Conservation (phyloP, 78 protist species). For the Blattamonas nauphoetae region DNA sequence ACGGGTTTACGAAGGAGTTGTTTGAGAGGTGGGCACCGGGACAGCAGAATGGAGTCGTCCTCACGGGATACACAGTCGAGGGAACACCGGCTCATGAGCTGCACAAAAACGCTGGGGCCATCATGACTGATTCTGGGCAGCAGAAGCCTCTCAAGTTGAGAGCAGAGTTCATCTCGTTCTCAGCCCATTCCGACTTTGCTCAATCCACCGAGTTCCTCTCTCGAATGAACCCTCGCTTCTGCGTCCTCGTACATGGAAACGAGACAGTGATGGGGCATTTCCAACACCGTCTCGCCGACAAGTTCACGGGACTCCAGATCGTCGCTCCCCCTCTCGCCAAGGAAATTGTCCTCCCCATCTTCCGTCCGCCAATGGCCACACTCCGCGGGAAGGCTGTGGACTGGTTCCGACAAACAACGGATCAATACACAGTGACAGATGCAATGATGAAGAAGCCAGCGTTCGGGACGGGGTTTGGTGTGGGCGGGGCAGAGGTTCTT, state of each 20-base stretch:
- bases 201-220: slow-evolving; percentile 74
- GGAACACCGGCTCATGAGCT: slow-evolving; percentile 74
- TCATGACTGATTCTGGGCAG: slow-evolving; percentile 22
- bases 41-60: slow-evolving; percentile 58
- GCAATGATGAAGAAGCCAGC: no score
- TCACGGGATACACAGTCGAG: slow-evolving; percentile 84
- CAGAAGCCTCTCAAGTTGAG: slow-evolving; percentile 38
- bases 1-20: slow-evolving; percentile 70
- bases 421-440: no score
- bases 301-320: no score
- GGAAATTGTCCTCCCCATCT: no score
- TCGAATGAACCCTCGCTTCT: slow-evolving; percentile 54
- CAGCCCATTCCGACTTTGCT: slow-evolving; percentile 80
- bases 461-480: no score
- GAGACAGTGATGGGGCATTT: slow-evolving; percentile 56
- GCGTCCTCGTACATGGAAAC: slow-evolving; percentile 84
- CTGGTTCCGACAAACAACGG: no score
- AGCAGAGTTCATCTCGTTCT: slow-evolving; percentile 67
- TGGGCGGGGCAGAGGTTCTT: no score
- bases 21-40: slow-evolving; percentile 76
- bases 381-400: no score
- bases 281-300: slow-evolving; percentile 26
- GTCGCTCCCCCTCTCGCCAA: no score
- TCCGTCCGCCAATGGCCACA: no score
- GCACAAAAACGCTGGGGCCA: slow-evolving; percentile 10